phyloP scores from a whole-genome alignment of 208 protist species.

The Entamoeba invadens region DNA sequence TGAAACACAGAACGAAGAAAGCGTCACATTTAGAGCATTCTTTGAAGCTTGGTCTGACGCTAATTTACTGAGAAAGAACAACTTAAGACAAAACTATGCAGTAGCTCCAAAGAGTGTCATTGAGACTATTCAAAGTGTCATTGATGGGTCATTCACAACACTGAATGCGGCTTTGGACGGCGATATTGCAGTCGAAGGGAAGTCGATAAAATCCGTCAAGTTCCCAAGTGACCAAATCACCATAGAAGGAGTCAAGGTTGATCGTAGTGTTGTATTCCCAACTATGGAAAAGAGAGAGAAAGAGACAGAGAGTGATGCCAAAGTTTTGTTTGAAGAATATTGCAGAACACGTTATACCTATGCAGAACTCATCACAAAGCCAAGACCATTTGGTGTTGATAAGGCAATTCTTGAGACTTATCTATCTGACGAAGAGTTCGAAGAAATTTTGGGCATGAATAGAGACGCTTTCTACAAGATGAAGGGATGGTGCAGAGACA shows the following conservation, averaged over 20 bases:
- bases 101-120: neutral
- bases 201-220: neutral
- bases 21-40: neutral
- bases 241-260: neutral
- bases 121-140: neutral
- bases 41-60: neutral
- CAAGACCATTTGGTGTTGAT: slow-evolving; percentile 11
- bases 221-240: neutral
- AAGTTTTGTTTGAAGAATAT: slow-evolving; percentile 12
- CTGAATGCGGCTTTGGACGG: neutral
- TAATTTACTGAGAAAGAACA: neutral
- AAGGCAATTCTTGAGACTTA: slow-evolving; percentile 7
- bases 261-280: neutral
- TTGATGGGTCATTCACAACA: neutral
- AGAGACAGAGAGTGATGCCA: neutral
- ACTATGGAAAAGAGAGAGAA: neutral
- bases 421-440: slow-evolving; percentile 15
- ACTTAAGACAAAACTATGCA: neutral
- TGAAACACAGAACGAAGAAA: neutral
- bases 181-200: neutral
- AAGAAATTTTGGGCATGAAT: neutral
- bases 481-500: neutral
- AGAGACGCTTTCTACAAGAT: neutral
- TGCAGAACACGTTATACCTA: slow-evolving; percentile 1
- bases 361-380: neutral